A percentile compares a stretch with the other conserved stretches of the same genome.
Conservation (phyloP, 345 rosid genomes). For the Clausena lansium region DNA sequence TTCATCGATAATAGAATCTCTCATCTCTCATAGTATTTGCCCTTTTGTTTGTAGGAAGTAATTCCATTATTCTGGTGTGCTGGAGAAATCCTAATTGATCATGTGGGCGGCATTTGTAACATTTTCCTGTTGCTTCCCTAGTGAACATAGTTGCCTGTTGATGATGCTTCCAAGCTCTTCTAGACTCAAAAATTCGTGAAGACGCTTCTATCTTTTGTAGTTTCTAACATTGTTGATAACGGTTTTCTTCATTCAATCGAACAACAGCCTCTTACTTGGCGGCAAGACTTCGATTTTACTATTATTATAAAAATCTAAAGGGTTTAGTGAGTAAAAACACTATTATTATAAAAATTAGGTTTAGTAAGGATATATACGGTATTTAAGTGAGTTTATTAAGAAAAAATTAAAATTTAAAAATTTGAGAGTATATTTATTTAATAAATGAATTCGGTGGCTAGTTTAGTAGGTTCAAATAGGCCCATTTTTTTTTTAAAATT, state of each 20-base stretch:
- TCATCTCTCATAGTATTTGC: conserved; percentile 24
- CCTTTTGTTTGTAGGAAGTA: conserved; percentile 5
- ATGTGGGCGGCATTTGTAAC: background rate
- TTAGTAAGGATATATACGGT: too few relatives aligned
- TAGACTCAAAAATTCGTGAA: conserved; percentile 8
- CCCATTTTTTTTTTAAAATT: too few relatives aligned
- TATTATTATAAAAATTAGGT: too few relatives aligned
- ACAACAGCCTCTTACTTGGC: conserved; percentile 19
- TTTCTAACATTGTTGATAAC: background rate
- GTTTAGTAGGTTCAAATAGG: too few relatives aligned
- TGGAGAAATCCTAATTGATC: conserved; percentile 11
- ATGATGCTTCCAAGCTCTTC: conserved; percentile 25
- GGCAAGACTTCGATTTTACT: conserved; percentile 15
- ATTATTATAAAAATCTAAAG: background rate
- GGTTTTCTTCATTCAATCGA: conserved; percentile 8
- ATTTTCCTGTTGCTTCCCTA: conserved; percentile 12
- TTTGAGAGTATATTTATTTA: too few relatives aligned
- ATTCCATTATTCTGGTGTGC: conserved; percentile 22
- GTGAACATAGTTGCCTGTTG: conserved; percentile 8
- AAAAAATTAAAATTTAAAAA: too few relatives aligned
- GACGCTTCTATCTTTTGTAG: background rate
- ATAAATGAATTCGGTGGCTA: too few relatives aligned
- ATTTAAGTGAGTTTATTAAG: too few relatives aligned
- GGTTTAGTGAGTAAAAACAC: too few relatives aligned
- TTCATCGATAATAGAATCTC: conserved; percentile 28